Base-by-base conservation (phyloP, 805 yeast genomes). In the Cyberlindnera veronae region DNA sequence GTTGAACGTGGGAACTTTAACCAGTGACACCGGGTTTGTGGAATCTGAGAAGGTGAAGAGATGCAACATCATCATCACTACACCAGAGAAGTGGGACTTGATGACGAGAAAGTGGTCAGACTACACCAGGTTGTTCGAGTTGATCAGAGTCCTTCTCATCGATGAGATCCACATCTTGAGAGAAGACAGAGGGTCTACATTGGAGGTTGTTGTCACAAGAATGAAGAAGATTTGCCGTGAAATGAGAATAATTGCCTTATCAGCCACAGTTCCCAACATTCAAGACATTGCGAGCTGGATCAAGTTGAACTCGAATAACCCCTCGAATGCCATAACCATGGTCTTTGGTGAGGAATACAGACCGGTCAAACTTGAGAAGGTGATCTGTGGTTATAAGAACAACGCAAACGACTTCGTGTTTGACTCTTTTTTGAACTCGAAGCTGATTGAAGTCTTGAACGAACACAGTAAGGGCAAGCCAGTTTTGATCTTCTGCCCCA, bases 41-140 rank as follows among this genome's bases (percentile, higher is more conserved):
- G 77, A 74, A 30, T 60, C 71, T 6, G 77, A 70, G 11, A 62
- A 57, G 29, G 75, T 71, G 3, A 66, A 66, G 53, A 66, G 59
- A n/a, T 67, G 78, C 20, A 44, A 35, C 21, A 64, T 78, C 5
- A 74, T 78, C 9, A 69, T 78, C 8, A 70, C 80, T 2, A 78
- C 83, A 1, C 82, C 83, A 4, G 83, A 78, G 53, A 78, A 77
- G 53, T 76, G 81, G 80, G 82, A 78, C 49, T 60, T 72, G 32
- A 58, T 76, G 41, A 74, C 82, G 0, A 61, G 81, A 46, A 70
- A 67, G 47, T 69, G 77, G 76, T 50, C 58, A 3, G 77, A 74
- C 46, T 67, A 61, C 46, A 50, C 50, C 20, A 62, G 56, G 23
- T 42, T 69, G 14, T 65, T 72, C 49, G 58, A 65, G 54, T 51